These are phyloP conservation scores for Byssothecium circinans DNA, from an alignment of 2,329 filamentous ascomycete species.

Conservation along the genomic window DNA sequence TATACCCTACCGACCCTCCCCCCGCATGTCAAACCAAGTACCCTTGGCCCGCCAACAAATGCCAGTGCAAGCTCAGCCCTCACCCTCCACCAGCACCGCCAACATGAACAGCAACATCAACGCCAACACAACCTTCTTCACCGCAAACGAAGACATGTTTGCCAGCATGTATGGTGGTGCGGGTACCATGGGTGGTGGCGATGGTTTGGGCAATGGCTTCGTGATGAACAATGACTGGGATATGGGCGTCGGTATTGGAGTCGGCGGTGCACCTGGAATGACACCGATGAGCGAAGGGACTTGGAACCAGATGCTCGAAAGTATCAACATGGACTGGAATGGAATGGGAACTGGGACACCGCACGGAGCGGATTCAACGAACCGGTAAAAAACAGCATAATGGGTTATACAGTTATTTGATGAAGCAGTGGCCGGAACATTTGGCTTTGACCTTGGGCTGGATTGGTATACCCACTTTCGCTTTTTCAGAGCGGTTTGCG, in stretches of 20 bases:
- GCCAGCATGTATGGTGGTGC: slow-evolving; percentile 5
- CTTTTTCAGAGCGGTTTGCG: too few species aligned
- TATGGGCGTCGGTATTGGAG: slow-evolving; percentile 22
- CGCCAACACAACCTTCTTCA: slow-evolving; percentile 15
- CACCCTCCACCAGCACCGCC: background rate
- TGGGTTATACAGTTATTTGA: too few species aligned
- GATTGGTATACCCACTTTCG: too few species aligned
- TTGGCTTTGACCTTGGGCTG: too few species aligned
- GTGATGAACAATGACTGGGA: slow-evolving; percentile 37
- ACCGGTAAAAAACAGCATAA: too few species aligned
- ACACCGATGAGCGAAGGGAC: slow-evolving; percentile 37
- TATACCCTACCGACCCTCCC: slow-evolving; percentile 35
- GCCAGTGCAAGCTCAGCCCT: slow-evolving; percentile 3
- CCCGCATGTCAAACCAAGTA: slow-evolving; percentile 21
- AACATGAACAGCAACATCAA: slow-evolving; percentile 1
- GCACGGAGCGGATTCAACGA: too few species aligned
- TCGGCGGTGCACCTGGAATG: slow-evolving; percentile 25
- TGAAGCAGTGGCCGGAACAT: too few species aligned
- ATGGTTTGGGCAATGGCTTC: slow-evolving; percentile 14
- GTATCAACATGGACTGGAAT: slow-evolving; percentile 40
- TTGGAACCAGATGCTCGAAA: slow-evolving; percentile 43
- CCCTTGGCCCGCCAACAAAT: slow-evolving; percentile 3
- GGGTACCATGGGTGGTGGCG: background rate
- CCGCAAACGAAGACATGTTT: slow-evolving; percentile 18
- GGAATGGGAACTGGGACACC: background rate